phyloP scores from a whole-genome alignment of 495 filamentous ascomycete species.

The Clohesyomyces aquaticus region DNA sequence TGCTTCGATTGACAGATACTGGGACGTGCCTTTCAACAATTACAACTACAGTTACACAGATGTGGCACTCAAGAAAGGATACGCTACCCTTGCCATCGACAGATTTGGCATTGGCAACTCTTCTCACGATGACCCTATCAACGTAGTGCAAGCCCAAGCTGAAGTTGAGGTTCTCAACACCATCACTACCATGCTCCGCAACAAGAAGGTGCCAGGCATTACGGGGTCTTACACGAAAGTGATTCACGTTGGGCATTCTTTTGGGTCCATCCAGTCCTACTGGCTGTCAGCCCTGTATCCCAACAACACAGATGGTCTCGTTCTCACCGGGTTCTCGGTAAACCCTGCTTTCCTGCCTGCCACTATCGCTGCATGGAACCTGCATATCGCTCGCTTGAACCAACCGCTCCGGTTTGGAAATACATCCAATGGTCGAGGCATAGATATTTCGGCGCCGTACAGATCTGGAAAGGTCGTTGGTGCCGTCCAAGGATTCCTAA shows the following conservation, averaged over 20 bases:
- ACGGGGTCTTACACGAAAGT: constrained; percentile 51
- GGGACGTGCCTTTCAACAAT: constrained; percentile 59
- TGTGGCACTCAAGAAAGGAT: constrained; percentile 57
- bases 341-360: constrained; percentile 48
- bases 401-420: constrained; percentile 50
- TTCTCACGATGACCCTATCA: constrained; percentile 58
- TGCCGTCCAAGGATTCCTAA: constrained; percentile 11
- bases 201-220: constrained; percentile 48
- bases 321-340: constrained; percentile 61
- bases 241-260: constrained; percentile 62
- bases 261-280: constrained; percentile 55
- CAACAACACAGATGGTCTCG: constrained; percentile 57
- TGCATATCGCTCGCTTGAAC: constrained; percentile 55
- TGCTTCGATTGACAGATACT: too few relatives aligned
- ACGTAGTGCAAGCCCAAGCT: constrained; percentile 56
- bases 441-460: constrained; percentile 10
- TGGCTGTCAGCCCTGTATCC: constrained; percentile 55
- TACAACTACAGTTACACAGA: constrained; percentile 49
- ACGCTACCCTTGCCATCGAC: constrained; percentile 60
- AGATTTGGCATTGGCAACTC: constrained; percentile 63
- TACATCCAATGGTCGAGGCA: not conserved
- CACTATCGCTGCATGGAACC: constrained; percentile 41
- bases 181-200: constrained; percentile 55
- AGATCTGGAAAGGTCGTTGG: constrained; percentile 7
- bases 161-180: constrained; percentile 57